A percentile compares a stretch with the other conserved stretches of the same genome.
Evolutionary conservation across 306 rosid species (phyloP).

Genomic region (Sicyos edulis): DNA sequence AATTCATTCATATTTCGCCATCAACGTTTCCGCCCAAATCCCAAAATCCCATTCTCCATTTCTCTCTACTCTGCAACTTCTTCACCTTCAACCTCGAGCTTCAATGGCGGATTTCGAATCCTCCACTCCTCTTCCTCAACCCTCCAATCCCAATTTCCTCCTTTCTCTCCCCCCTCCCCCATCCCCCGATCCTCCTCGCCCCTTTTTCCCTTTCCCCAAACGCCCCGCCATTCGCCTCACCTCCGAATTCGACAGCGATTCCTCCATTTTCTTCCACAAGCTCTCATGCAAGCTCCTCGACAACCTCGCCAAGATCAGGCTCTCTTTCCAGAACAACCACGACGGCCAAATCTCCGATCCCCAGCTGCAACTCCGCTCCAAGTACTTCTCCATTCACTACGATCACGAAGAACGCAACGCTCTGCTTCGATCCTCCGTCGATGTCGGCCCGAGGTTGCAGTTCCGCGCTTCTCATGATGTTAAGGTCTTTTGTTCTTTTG

Average conservation of each 20-base stretch:
- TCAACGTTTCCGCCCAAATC: conserved; percentile 10
- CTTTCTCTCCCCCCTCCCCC: conserved; percentile 21
- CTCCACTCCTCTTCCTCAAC: not conserved
- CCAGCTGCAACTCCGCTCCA: conserved; percentile 54
- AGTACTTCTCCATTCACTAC: conserved; percentile 55
- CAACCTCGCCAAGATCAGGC: conserved; percentile 67
- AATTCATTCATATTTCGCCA: not conserved
- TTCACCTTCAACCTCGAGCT: not conserved
- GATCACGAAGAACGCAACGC: conserved; percentile 59
- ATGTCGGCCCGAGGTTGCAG: conserved; percentile 54
- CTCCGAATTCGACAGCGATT: conserved; percentile 84
- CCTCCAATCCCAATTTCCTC: not conserved
- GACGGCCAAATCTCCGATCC: conserved; percentile 61
- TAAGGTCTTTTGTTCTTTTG: conserved; percentile 37
- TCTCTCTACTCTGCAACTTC: not conserved
- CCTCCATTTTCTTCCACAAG: conserved; percentile 58
- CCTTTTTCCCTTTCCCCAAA: conserved; percentile 36
- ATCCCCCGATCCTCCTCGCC: conserved; percentile 14
- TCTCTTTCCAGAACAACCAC: conserved; percentile 49
- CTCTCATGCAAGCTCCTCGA: conserved; percentile 73
- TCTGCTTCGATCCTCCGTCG: conserved; percentile 52
- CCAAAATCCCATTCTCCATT: not conserved
- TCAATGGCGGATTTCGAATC: conserved; percentile 17
- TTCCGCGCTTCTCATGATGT: conserved; percentile 61
- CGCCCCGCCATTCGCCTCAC: conserved; percentile 63